Evolutionary conservation across 306 rosid species (phyloP).

Genomic region (Neltuma alba): DNA sequence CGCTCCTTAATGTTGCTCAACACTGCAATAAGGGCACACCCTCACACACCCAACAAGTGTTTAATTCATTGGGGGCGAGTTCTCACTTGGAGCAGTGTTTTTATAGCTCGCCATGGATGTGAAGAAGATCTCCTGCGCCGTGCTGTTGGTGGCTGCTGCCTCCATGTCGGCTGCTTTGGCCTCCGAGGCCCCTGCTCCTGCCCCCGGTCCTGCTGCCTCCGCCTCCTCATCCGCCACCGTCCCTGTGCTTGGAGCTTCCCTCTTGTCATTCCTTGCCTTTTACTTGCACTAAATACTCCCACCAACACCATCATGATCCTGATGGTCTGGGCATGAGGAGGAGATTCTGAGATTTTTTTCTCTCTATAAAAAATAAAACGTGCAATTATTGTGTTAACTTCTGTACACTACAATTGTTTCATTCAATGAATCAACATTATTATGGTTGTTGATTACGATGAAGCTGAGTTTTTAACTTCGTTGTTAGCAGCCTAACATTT

Average conservation of each 20-base stretch:
- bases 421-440: background rate
- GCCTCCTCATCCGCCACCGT: background rate
- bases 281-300: background rate
- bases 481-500: background rate
- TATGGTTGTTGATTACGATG: constrained; percentile 1
- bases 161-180: constrained; percentile 17
- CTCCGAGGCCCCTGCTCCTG: background rate
- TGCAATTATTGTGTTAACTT: background rate
- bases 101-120: background rate
- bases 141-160: constrained; percentile 1
- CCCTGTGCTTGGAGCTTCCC: constrained; percentile 13
- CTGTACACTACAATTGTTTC: background rate
- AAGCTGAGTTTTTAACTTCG: background rate
- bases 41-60: background rate
- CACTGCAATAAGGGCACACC: background rate
- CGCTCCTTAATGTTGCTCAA: background rate
- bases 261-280: background rate
- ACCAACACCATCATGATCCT: background rate
- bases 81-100: background rate
- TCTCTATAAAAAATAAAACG: background rate
- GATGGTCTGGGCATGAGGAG: background rate
- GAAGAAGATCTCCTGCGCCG: constrained; percentile 9
- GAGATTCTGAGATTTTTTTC: background rate
- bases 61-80: background rate
- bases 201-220: background rate